phyloP scores from a whole-genome alignment of 805 yeast species.

The Candida patagonica region DNA sequence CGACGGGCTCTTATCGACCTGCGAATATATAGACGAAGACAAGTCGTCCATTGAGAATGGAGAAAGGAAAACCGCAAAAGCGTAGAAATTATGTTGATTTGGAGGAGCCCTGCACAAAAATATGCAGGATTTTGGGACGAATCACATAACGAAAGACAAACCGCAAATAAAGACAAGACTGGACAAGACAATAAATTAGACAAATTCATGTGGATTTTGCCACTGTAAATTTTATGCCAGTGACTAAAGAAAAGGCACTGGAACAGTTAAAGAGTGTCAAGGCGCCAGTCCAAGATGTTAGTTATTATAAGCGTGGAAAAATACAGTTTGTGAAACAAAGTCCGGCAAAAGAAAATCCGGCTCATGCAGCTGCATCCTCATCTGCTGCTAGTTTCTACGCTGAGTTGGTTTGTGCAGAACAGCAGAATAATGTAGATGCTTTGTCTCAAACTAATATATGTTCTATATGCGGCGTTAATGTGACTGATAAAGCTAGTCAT shows the following conservation, averaged over 20 bases:
- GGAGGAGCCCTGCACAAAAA: no score
- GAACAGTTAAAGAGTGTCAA: no score
- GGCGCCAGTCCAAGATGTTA: no score
- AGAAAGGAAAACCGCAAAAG: background rate
- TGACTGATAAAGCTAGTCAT: slow-evolving; percentile 5
- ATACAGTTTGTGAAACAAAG: background rate
- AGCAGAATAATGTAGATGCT: background rate
- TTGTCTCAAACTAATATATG: slow-evolving; percentile 1
- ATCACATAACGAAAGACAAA: no score
- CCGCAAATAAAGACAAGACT: no score
- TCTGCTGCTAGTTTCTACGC: background rate
- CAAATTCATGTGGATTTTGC: no score
- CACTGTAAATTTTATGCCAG: no score
- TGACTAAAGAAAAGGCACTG: no score
- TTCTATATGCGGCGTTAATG: slow-evolving; percentile 1
- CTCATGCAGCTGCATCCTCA: background rate
- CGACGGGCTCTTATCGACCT: slow-evolving; percentile 11
- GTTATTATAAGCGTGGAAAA: background rate
- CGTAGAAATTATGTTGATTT: background rate
- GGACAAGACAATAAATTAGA: no score
- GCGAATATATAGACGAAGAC: slow-evolving; percentile 13
- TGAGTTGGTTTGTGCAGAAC: no score
- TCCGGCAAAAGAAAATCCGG: background rate
- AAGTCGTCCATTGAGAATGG: slow-evolving; percentile 11
- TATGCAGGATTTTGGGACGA: no score